These are phyloP conservation scores for Zopfia rhizophila DNA, from an alignment of 2,329 filamentous ascomycete genomes.

Conservation along the genomic window DNA sequence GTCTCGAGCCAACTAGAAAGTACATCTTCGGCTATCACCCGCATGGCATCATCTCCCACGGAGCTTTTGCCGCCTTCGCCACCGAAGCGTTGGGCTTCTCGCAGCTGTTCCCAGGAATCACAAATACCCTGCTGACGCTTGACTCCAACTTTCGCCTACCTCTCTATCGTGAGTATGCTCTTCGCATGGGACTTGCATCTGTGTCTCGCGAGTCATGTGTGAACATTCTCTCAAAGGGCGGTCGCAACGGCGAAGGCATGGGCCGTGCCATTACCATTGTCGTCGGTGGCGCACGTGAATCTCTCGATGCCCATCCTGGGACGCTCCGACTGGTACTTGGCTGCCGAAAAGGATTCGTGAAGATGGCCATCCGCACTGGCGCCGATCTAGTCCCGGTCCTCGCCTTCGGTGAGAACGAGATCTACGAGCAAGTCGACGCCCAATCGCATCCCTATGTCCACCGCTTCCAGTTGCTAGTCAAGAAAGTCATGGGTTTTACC, in stretches of 20 bases:
- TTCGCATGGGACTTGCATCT: slow-evolving; percentile 85
- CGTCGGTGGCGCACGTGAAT: slow-evolving; percentile 90
- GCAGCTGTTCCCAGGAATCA: slow-evolving; percentile 92
- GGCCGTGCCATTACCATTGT: slow-evolving; percentile 97
- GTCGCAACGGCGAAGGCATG: slow-evolving; percentile 81
- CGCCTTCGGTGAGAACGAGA: slow-evolving; percentile 93
- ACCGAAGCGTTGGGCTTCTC: slow-evolving; percentile 91
- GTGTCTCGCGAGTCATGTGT: slow-evolving; percentile 93
- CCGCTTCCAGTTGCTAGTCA: slow-evolving; percentile 82
- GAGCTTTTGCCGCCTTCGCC: slow-evolving; percentile 90
- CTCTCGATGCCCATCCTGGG: slow-evolving; percentile 85
- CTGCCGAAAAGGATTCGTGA: slow-evolving; percentile 90
- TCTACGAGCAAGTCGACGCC: slow-evolving; percentile 89
- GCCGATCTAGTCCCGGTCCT: slow-evolving; percentile 93
- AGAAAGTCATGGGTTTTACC: slow-evolving; percentile 90
- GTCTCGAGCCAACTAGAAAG: slow-evolving; percentile 82
- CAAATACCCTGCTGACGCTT: slow-evolving; percentile 91
- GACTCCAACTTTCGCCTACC: slow-evolving; percentile 96
- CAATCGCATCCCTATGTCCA: slow-evolving; percentile 82
- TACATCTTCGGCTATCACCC: slow-evolving; percentile 99
- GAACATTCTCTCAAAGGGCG: slow-evolving; percentile 84
- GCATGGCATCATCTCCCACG: slow-evolving; percentile 96
- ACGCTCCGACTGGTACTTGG: slow-evolving; percentile 81
- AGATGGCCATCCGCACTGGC: slow-evolving; percentile 90
- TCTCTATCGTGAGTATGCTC: slow-evolving; percentile 92